Conservation (phyloP, 441 rosid species). For the Gossypium lobatum region DNA sequence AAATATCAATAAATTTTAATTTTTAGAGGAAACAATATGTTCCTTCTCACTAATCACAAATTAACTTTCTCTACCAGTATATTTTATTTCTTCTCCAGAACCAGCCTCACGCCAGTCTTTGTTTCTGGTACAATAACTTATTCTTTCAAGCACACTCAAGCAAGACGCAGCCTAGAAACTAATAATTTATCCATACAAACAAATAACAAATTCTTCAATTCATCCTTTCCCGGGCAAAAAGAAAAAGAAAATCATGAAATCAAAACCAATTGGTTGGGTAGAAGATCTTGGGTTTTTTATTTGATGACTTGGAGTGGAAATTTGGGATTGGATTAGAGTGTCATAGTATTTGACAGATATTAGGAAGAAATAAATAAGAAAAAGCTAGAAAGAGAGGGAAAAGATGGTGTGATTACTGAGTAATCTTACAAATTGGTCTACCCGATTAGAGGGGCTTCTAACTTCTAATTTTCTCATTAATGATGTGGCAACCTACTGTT, state of each 20-base stretch:
- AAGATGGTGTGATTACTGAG: neutral
- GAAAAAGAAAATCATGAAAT: neutral
- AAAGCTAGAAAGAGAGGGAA: neutral
- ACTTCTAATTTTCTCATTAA: neutral
- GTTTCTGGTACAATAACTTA: neutral
- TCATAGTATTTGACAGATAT: neutral
- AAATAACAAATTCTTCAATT: slow-evolving; percentile 4
- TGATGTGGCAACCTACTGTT: neutral
- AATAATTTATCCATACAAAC: neutral
- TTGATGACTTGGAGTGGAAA: neutral
- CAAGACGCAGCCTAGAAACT: neutral
- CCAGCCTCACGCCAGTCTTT: neutral
- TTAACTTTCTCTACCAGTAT: neutral
- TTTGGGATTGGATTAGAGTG: neutral
- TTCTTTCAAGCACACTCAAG: neutral
- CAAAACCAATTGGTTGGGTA: slow-evolving; percentile 3
- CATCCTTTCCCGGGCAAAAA: neutral
- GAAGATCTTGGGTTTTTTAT: neutral
- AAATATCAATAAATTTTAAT: neutral
- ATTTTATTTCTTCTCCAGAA: neutral
- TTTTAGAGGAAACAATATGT: neutral
- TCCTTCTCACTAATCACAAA: neutral
- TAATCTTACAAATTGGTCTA: neutral
- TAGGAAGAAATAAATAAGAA: neutral
- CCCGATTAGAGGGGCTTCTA: neutral